Evolutionary conservation across 2,329 filamentous ascomycete species (phyloP), one percentile per base, ranked within the genome.

Genomic region (Aspergillus vadensis): DNA sequence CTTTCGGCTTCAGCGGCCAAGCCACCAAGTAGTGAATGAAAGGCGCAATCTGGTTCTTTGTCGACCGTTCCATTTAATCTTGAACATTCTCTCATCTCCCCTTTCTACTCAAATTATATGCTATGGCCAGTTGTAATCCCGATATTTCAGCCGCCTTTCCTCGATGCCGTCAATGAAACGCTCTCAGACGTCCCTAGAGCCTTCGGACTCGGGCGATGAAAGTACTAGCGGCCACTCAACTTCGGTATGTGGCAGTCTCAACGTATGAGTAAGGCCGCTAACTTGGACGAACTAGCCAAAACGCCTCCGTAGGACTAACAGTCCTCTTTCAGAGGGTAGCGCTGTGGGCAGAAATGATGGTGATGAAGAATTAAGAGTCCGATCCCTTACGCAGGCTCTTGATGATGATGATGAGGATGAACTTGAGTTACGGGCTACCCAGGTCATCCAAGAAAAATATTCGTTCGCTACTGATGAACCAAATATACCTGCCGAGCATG

Each of bases 401-500:
- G 58, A 68, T 10, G 69, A 74, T 14, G 70, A 77, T 25, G 70
- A 77, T 25, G 77, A 80, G 58, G 72, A 74, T 17, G 73, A 74
- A 50, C 63, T 77, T 66, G 88, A 91, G 69, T 75, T 85, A 55
- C 81, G 82, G 53, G 88, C 88, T 27, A 90, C 87, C 9, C 87
- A 91, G 70, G 83, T 84, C 27, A 79, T 91, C 23, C 81, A 77
- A 57, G 71, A 82, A 57, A 82, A 79, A 64, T 82, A 80, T 69
- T 74, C 74, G 57, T 75, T 80, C 48, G 70, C 75, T 32, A 77
- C 76, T 39, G 76, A 85, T 56, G 85, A 86, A 12, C 83, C 90
- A 21, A 97, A 97, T 68, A 82, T 86, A 41, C 85, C 90, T 1
- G 89, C 91, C 0, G 90, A 96, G 41, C 89, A 91, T 67, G 93